Base-by-base conservation (phyloP, 2,329 filamentous ascomycete genomes). In the Aspergillus spinulosporus region DNA sequence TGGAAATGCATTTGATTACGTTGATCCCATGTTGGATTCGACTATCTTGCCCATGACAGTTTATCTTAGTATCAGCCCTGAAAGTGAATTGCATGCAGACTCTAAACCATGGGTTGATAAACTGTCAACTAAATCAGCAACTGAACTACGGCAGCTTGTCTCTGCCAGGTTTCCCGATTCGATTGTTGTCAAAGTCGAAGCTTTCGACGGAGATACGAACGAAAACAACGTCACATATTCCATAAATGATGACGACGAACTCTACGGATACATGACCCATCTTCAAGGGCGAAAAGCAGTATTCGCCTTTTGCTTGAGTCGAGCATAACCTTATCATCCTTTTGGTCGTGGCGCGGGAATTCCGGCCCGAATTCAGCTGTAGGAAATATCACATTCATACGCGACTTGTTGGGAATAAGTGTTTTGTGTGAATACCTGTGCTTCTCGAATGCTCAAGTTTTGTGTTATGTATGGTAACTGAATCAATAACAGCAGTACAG, bases 221-320 rank as follows among this genome's bases (percentile, higher is more conserved):
- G 85, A 83, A 4, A 79, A 79, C 49, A 87, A 90, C 66, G 77
- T 88, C 44, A 77, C 77, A 12, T 82, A 89, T 65, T 75, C 80
- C 54, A 87, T 93, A 63, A 86, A 87, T 53, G 81, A 86, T 40
- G 87, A 92, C 64, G 83, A 85, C 59, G 88, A 93, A 73, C 70
- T 94, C 60, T 81, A 82, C 57, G 87, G 86, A 0, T 93, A 92
- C 72, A 72, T 94, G 62, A 78, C 81, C 46, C 87, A 89, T 67
- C 78, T 87, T 28, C 76, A 83, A 61, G 79, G 75, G 37, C 72
- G 77, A 67, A 84, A 84, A 66, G 78, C 79, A 12, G 80, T 76
- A 5, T 84, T 86, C 70, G 67, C 78, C 11, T 77, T 82, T 52
- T 68, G 70, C 39, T 63, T 78, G 45, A 67, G 64, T 36, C 63